Evolutionary conservation across 768 basidiomycete species (phyloP).

Genomic region (Cyclocybe aegerita): DNA sequence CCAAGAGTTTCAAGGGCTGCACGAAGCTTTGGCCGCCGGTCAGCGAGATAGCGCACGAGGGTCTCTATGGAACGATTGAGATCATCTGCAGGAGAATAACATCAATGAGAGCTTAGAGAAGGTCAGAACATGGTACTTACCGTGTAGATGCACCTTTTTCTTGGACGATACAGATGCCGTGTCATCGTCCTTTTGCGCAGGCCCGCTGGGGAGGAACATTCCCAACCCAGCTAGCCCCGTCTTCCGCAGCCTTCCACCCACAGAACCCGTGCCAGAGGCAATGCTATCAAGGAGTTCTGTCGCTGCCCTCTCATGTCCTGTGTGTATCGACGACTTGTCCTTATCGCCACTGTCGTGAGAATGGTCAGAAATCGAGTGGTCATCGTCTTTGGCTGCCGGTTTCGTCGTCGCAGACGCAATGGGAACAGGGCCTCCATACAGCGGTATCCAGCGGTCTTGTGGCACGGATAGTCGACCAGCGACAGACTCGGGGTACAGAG

Average conservation of each 20-base stretch:
- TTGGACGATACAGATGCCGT: constrained; percentile 45
- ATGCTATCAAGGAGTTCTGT: constrained; percentile 33
- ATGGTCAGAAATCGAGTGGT: constrained; percentile 15
- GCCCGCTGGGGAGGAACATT: constrained; percentile 38
- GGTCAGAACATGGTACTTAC: constrained; percentile 17
- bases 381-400: constrained; percentile 15
- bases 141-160: constrained; percentile 32
- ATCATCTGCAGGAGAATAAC: constrained; percentile 41
- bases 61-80: constrained; percentile 79
- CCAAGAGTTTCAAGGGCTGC: constrained; percentile 71
- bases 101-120: not conserved
- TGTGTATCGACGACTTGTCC: constrained; percentile 14
- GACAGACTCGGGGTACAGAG: constrained; percentile 80
- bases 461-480: constrained; percentile 76
- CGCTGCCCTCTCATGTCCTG: constrained; percentile 21
- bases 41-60: constrained; percentile 83
- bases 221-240: constrained; percentile 59
- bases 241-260: constrained; percentile 50
- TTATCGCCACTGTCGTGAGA: constrained; percentile 14
- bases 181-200: constrained; percentile 58
- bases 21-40: constrained; percentile 83
- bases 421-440: constrained; percentile 75
- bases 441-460: constrained; percentile 69
- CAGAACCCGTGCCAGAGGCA: constrained; percentile 34
- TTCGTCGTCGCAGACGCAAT: not conserved